phyloP scores from a whole-genome alignment of 768 basidiomycete genomes.

The Calocybe gangraenosa region DNA sequence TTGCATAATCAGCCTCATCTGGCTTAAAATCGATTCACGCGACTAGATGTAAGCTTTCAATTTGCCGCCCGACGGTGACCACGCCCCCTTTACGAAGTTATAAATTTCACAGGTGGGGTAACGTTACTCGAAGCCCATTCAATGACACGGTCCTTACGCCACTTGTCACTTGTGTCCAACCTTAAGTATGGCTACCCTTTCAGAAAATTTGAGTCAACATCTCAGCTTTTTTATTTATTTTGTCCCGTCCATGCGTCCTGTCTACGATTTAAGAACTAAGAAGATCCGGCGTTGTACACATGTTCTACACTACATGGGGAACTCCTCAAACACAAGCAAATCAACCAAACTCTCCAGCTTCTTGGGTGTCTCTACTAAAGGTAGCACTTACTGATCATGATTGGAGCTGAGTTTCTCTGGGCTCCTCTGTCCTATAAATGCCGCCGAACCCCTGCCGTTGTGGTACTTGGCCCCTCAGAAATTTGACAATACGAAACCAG shows the following conservation, averaged over 20 bases:
- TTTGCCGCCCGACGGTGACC: conserved; percentile 34
- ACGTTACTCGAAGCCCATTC: conserved; percentile 39
- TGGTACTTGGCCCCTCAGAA: neutral
- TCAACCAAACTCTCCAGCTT: conserved; percentile 13
- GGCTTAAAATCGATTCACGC: conserved; percentile 33
- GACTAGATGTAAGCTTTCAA: conserved; percentile 26
- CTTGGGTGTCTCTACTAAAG: conserved; percentile 10
- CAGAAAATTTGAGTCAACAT: conserved; percentile 7
- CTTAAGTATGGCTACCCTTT: conserved; percentile 21
- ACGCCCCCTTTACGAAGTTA: conserved; percentile 33
- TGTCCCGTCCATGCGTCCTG: conserved; percentile 7
- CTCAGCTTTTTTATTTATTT: conserved; percentile 2
- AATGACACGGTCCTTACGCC: conserved; percentile 39
- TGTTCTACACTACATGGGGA: conserved; percentile 14
- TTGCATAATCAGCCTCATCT: conserved; percentile 36
- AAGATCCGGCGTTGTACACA: conserved; percentile 16
- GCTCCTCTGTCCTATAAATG: conserved; percentile 9
- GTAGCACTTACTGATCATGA: conserved; percentile 4
- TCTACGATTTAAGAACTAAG: conserved; percentile 13
- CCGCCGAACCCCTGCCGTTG: neutral
- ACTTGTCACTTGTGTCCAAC: conserved; percentile 37
- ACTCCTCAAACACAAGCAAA: conserved; percentile 14
- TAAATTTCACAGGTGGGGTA: conserved; percentile 26
- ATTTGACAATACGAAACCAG: neutral
- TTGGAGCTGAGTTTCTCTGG: conserved; percentile 10